Base-by-base conservation (phyloP, 352 stramenopile genomes). In the Globisporangium uncinulatum region DNA sequence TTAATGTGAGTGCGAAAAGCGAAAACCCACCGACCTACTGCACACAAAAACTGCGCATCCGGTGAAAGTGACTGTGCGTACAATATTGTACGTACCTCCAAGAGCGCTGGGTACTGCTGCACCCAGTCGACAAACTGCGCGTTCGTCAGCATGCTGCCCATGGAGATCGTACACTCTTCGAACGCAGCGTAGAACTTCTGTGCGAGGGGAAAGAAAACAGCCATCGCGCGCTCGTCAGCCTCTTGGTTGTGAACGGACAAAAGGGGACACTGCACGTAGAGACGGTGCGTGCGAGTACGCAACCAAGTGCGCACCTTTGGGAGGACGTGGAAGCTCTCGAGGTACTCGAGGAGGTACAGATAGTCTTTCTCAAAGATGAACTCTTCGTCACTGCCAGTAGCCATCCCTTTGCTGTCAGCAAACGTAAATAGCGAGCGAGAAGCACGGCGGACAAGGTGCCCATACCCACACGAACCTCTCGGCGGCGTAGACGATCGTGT, bases 81-180 rank as follows among this genome's bases (percentile, higher is more conserved):
- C 14, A 14, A 54, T 1, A 11, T 4, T 10, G 11, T 0, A 53
- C 69, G 51, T 62, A 90, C 83, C 36, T 90, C 73, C 68, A 92
- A 82, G 6, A 89, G 63, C 10, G 74, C 51, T 5, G 82, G 71
- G 34, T 88, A 84, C 43, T 83, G 69, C n/a, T 69, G 79, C 8
- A 91, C 73, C 84, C 84, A 94, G 14, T 81, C 61, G 2, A 91
- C 63, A 62, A 94, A 94, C 52, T 85, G 70, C 15, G 79, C 73
- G 51, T 84, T 81, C 10, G 68, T 72, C 20, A 94, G 47, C 47
- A 73, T 64, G 13, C 73, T 69, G n/a, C 68, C 73, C 51, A 79
- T 75, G 0, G 76, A 57, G 24, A 92, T 67, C 32, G 68, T 59
- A 51, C 80, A 92, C 45, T 92, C 84, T 31, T 92, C 84, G 64